phyloP scores from a whole-genome alignment of 805 yeast genomes.

The Ogataea henricii region DNA sequence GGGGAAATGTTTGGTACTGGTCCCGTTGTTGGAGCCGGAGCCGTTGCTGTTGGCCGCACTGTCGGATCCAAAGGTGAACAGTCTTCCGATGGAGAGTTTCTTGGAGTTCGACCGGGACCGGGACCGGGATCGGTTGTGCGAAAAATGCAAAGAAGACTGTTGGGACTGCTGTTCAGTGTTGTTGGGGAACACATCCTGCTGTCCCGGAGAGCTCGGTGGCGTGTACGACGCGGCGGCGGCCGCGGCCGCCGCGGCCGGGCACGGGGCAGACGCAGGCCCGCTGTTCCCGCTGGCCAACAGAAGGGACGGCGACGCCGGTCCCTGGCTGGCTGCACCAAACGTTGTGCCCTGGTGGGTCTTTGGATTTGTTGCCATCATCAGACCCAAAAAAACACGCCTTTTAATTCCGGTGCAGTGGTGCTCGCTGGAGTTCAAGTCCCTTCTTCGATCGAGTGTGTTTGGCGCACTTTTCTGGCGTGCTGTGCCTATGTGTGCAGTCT shows the following conservation, averaged over 20 bases:
- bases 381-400: conserved; percentile 3
- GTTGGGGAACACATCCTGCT: conserved; percentile 16
- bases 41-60: conserved; percentile 4
- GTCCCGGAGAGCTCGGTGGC: conserved; percentile 20
- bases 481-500: neutral
- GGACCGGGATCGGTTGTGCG: conserved; percentile 24
- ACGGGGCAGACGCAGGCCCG: neutral
- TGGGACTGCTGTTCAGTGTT: conserved; percentile 1
- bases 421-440: neutral
- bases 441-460: neutral
- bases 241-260: neutral
- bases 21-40: neutral
- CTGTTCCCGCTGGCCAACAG: neutral
- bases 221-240: conserved; percentile 4
- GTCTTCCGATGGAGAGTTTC: conserved; percentile 37
- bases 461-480: neutral
- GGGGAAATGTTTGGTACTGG: conserved; percentile 11
- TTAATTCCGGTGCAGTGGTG: neutral
- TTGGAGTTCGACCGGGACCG: conserved; percentile 44
- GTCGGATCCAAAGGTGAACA: conserved; percentile 41
- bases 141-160: conserved; percentile 8
- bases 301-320: neutral
- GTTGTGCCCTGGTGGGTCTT: conserved; percentile 3
- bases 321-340: neutral
- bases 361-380: conserved; percentile 4